Conservation (phyloP, 192 early-diverging fungal genomes). For the Phycomyces blakesleeanus region DNA sequence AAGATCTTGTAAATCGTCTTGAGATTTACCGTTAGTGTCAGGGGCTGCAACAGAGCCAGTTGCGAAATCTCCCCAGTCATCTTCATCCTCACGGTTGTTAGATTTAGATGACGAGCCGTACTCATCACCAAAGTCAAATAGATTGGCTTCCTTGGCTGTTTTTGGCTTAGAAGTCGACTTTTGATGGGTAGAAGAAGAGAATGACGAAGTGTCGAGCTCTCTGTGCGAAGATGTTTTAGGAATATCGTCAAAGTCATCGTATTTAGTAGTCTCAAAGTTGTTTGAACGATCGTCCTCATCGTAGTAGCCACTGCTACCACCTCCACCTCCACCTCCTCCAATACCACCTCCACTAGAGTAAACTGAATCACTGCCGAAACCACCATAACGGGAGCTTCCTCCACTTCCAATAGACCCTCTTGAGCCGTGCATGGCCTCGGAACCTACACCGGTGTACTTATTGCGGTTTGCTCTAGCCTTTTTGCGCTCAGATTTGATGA, state of each 20-base stretch:
- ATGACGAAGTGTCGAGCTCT: conserved; percentile 20
- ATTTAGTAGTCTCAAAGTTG: conserved; percentile 7
- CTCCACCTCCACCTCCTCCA: conserved; percentile 26
- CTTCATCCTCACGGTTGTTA: conserved; percentile 38
- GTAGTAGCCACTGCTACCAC: conserved; percentile 22
- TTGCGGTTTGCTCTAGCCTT: conserved; percentile 85
- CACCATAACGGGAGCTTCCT: conserved; percentile 35
- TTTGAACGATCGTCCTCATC: conserved; percentile 31
- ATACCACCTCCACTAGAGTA: conserved; percentile 38
- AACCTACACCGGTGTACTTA: conserved; percentile 83
- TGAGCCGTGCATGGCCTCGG: conserved; percentile 37
- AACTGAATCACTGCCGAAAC: conserved; percentile 66
- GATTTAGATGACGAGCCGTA: conserved; percentile 13
- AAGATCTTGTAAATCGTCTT: neutral
- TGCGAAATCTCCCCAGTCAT: conserved; percentile 83
- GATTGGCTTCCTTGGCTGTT: conserved; percentile 47
- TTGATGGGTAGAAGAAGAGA: conserved; percentile 6
- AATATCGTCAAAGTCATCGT: conserved; percentile 33
- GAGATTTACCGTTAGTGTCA: conserved; percentile 18
- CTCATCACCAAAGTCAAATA: conserved; percentile 69
- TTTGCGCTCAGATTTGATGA: conserved; percentile 79
- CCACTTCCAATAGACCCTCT: conserved; percentile 54
- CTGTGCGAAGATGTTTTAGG: conserved; percentile 20
- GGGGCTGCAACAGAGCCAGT: conserved; percentile 22
- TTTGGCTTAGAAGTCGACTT: conserved; percentile 6